Conservation (phyloP, 768 basidiomycete species). For the Phylloporus scabripes region DNA sequence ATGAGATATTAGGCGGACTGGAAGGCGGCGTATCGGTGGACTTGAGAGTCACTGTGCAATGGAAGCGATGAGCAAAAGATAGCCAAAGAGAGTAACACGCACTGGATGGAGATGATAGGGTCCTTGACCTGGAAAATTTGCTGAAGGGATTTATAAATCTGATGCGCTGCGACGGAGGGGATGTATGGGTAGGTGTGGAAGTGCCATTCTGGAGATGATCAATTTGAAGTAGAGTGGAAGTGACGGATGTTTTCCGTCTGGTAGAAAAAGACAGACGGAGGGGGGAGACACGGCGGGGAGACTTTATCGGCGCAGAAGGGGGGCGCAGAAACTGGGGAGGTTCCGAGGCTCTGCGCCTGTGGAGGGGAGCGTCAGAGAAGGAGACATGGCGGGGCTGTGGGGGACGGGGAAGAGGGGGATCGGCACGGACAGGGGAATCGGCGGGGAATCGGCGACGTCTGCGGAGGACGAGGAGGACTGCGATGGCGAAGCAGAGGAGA, state of each 20-base stretch:
- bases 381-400: constrained; percentile 15
- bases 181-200: neutral
- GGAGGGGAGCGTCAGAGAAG: neutral
- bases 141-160: neutral
- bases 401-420: neutral
- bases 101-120: neutral
- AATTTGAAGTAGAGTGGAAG: neutral
- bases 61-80: neutral
- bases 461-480: neutral
- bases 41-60: constrained; percentile 4
- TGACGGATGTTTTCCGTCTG: neutral
- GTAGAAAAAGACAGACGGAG: constrained; percentile 1
- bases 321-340: neutral
- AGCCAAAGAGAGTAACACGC: too few relatives aligned
- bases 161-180: neutral
- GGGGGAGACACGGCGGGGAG: neutral
- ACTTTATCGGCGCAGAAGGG: neutral
- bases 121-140: neutral
- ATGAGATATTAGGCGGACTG: neutral
- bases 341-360: neutral
- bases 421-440: neutral
- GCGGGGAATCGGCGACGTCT: neutral
- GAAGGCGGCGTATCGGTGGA: neutral
- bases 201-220: neutral
- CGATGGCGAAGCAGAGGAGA: constrained; percentile 7